Percentiles rank a stretch among this genome's conserved stretches.
phyloP scores from a whole-genome alignment of 2,329 filamentous ascomycete species.

The Pseudogymnoascus sp. region DNA sequence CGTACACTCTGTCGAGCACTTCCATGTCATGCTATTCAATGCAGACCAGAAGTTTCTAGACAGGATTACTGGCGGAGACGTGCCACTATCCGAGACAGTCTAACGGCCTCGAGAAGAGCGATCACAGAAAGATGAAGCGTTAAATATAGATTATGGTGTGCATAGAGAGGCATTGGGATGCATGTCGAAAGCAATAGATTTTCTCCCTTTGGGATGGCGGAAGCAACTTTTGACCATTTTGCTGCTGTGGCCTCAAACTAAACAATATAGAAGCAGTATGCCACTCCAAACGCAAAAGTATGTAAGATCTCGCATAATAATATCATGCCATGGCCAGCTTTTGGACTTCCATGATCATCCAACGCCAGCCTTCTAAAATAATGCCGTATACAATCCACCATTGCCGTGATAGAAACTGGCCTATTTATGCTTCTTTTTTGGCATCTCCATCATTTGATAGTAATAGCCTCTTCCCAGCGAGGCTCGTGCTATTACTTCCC shows the following conservation, averaged over 20 bases:
- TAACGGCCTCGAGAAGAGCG: neutral
- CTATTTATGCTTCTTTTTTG: neutral
- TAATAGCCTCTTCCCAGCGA: neutral
- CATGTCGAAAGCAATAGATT: neutral
- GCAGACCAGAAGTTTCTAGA: slow-evolving; percentile 63
- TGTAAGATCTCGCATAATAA: neutral
- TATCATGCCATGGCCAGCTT: neutral
- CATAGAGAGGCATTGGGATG: neutral
- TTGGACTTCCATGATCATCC: neutral
- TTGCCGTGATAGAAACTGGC: neutral
- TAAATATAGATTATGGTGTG: neutral
- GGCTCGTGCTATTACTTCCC: neutral
- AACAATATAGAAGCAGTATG: neutral
- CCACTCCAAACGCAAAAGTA: neutral
- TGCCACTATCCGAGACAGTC: slow-evolving; percentile 49
- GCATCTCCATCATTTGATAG: neutral
- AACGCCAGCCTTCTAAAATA: neutral
- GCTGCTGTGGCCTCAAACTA: neutral
- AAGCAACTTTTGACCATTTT: neutral
- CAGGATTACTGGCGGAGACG: slow-evolving; percentile 66
- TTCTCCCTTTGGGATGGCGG: no score
- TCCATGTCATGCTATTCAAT: slow-evolving; percentile 85
- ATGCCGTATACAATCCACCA: neutral
- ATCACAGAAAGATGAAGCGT: neutral
- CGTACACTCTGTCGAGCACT: slow-evolving; percentile 81